Evolutionary conservation across 495 filamentous ascomycete species (phyloP).

Genomic region (Trichoderma reesei): DNA sequence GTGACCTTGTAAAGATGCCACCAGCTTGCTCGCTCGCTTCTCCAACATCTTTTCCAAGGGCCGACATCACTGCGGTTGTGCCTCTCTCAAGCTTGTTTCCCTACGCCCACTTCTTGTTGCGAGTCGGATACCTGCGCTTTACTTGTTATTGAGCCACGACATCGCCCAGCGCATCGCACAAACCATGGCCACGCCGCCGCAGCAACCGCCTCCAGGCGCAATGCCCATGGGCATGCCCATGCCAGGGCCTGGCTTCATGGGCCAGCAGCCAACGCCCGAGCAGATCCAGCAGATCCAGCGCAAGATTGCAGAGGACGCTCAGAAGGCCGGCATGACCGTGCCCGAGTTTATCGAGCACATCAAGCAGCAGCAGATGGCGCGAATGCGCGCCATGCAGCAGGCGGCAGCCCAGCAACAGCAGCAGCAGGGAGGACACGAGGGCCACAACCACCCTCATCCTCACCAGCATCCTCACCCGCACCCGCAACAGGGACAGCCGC

Average conservation of each 20-base stretch:
- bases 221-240: conserved; percentile 8
- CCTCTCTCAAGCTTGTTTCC: not conserved
- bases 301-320: conserved; percentile 67
- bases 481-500: conserved; percentile 46
- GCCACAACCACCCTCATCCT: conserved; percentile 42
- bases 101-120: not conserved
- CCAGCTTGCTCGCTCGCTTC: conserved; percentile 13
- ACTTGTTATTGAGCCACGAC: no score
- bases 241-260: conserved; percentile 7
- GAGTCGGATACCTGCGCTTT: no score
- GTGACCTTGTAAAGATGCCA: conserved; percentile 11
- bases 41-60: not conserved
- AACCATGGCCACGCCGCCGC: conserved; percentile 9
- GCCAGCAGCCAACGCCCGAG: conserved; percentile 69
- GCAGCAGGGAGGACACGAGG: conserved; percentile 31
- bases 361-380: conserved; percentile 57
- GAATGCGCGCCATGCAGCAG: conserved; percentile 53
- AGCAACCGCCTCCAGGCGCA: conserved; percentile 3
- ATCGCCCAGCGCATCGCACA: not conserved
- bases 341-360: conserved; percentile 56
- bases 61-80: not conserved
- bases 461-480: conserved; percentile 58
- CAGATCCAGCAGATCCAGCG: conserved; percentile 77
- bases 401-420: conserved; percentile 52
- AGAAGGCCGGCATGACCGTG: conserved; percentile 64